Evolutionary conservation across 2,329 filamentous ascomycete species (phyloP).

Genomic region (Teratosphaeria epicoccoides): DNA sequence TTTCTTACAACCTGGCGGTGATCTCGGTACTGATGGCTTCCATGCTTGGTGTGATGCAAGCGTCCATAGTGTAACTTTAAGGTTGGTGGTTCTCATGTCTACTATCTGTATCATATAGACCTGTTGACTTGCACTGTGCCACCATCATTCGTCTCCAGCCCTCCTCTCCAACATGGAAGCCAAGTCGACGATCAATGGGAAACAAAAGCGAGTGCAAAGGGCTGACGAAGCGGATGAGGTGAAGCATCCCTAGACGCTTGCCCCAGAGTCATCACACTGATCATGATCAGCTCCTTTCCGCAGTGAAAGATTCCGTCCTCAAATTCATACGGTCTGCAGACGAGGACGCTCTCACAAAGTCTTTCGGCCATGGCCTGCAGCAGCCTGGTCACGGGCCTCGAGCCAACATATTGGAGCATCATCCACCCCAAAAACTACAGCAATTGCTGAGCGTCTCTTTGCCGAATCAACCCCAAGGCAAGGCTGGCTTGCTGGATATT

Average conservation of each 20-base stretch:
- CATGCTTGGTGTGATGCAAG: background rate
- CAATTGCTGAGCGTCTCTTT: slow-evolving; percentile 30
- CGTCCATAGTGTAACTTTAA: background rate
- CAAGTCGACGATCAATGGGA: background rate
- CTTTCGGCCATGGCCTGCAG: slow-evolving; percentile 46
- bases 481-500: slow-evolving; percentile 33
- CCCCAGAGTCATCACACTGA: background rate
- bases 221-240: slow-evolving; percentile 29
- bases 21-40: background rate
- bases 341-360: slow-evolving; percentile 46
- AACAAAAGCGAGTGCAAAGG: slow-evolving; percentile 13
- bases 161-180: no score
- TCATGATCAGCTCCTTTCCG: slow-evolving; percentile 49
- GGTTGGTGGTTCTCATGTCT: background rate
- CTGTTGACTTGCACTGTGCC: no score
- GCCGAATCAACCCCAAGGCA: slow-evolving; percentile 28
- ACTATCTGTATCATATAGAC: no score
- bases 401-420: slow-evolving; percentile 31
- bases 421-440: slow-evolving; percentile 34
- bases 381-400: slow-evolving; percentile 43
- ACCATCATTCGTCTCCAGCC: no score
- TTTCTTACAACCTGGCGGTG: background rate
- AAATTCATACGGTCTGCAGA: slow-evolving; percentile 64
- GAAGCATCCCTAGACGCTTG: slow-evolving; percentile 2
- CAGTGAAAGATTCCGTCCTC: slow-evolving; percentile 57